phyloP scores from a whole-genome alignment of 1,284 basidiomycete genomes.

The Termitomyces sp. region DNA sequence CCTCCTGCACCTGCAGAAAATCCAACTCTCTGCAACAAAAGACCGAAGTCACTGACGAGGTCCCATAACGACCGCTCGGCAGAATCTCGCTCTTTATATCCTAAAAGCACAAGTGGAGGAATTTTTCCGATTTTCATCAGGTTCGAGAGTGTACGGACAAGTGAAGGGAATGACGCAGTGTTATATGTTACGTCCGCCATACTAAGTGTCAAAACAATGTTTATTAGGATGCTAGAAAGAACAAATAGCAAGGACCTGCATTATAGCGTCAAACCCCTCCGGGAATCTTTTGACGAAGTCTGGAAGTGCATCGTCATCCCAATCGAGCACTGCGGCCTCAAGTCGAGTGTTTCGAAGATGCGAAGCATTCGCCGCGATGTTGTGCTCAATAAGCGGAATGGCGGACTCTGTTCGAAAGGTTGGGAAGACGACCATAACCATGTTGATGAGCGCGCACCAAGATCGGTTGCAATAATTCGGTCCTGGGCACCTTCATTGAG shows the following conservation, averaged over 20 bases:
- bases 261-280: slow-evolving; percentile 47
- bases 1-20: slow-evolving; percentile 51
- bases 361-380: slow-evolving; percentile 50
- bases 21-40: slow-evolving; percentile 53
- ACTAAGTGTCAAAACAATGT: slow-evolving; percentile 32
- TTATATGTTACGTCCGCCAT: slow-evolving; percentile 92
- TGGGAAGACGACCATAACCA: not conserved
- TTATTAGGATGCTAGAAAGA: not conserved
- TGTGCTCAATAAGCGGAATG: slow-evolving; percentile 70
- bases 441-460: slow-evolving; percentile 44
- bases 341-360: slow-evolving; percentile 26
- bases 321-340: slow-evolving; percentile 60
- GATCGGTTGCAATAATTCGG: slow-evolving; percentile 64
- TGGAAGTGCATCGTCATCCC: slow-evolving; percentile 66
- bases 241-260: slow-evolving; percentile 33
- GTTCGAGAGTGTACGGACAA: slow-evolving; percentile 49
- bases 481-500: slow-evolving; percentile 23
- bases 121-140: slow-evolving; percentile 32
- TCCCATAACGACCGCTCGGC: slow-evolving; percentile 72
- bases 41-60: slow-evolving; percentile 43
- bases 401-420: slow-evolving; percentile 57
- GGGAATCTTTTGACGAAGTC: slow-evolving; percentile 31
- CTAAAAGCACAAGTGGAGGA: slow-evolving; percentile 56
- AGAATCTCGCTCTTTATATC: slow-evolving; percentile 78
- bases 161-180: slow-evolving; percentile 72